Evolutionary conservation across 73 alveolate species (phyloP).

Genomic region (Tetrahymena malaccensis): DNA sequence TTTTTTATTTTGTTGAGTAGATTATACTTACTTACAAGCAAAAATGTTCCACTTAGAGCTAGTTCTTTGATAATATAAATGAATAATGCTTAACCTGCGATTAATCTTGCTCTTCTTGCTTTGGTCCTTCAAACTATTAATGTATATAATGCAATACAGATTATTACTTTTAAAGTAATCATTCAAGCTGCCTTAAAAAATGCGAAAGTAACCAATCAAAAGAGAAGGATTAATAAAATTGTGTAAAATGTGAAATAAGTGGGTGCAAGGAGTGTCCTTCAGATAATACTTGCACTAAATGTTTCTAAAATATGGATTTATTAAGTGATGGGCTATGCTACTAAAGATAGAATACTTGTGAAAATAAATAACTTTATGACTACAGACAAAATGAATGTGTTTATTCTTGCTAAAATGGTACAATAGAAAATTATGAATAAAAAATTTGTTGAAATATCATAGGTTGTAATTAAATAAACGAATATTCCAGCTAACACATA

Average conservation of each 20-base stretch:
- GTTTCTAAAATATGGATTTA: not conserved
- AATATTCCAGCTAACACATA: not conserved
- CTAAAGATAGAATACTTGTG: not conserved
- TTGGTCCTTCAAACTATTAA: not conserved
- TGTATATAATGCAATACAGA: not conserved
- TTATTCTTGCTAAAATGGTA: not conserved
- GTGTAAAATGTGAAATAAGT: not conserved
- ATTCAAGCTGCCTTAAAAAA: not conserved
- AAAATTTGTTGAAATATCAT: not conserved
- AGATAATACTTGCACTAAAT: not conserved
- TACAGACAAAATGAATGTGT: not conserved
- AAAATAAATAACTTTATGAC: not conserved
- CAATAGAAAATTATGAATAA: not conserved
- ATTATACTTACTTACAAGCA: no score
- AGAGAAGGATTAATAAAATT: not conserved
- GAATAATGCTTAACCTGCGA: not conserved
- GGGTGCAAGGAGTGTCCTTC: not conserved
- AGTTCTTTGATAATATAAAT: not conserved
- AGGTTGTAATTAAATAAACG: not conserved
- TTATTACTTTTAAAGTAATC: not conserved
- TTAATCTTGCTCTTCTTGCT: not conserved
- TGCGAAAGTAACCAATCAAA: not conserved
- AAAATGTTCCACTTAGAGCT: no score
- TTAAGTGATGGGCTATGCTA: not conserved
- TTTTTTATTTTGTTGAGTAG: no score